A percentile compares a stretch with the other conserved stretches of the same genome.
Evolutionary conservation across 495 filamentous ascomycete genomes (phyloP).

Genomic region (Entonaema liquescens): DNA sequence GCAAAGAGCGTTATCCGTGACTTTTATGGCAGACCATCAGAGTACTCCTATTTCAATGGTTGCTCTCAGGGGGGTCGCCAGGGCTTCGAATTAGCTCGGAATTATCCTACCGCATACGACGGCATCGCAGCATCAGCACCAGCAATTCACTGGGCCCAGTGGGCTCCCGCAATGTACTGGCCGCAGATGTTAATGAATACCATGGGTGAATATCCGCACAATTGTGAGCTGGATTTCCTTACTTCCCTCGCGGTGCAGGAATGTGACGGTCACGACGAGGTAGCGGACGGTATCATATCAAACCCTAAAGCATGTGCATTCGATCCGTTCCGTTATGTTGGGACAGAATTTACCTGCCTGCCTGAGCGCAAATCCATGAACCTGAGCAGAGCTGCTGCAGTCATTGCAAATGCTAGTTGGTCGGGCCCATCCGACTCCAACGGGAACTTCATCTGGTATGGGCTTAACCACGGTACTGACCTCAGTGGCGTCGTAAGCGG

Average conservation of each 20-base stretch:
- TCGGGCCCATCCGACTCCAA: background rate
- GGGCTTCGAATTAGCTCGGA: background rate
- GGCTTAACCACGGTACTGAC: background rate
- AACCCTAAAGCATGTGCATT: background rate
- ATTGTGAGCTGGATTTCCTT: background rate
- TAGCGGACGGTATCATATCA: background rate
- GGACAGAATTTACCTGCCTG: background rate
- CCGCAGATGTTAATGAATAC: background rate
- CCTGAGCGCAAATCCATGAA: background rate
- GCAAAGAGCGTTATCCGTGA: background rate
- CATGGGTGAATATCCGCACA: background rate
- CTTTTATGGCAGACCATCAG: background rate
- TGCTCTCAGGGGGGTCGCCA: background rate
- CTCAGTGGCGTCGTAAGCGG: background rate
- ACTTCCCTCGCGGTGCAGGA: background rate
- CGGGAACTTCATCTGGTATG: background rate
- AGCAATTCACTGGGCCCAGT: background rate
- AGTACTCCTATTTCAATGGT: background rate
- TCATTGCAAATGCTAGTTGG: background rate
- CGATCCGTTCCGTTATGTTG: background rate
- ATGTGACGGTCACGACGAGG: background rate
- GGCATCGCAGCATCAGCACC: background rate
- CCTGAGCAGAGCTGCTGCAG: background rate
- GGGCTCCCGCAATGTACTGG: background rate
- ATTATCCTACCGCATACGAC: background rate